Percentiles rank a stretch among this genome's conserved stretches.
Conservation (phyloP, 768 basidiomycete genomes). For the Calocybe gangraenosa region DNA sequence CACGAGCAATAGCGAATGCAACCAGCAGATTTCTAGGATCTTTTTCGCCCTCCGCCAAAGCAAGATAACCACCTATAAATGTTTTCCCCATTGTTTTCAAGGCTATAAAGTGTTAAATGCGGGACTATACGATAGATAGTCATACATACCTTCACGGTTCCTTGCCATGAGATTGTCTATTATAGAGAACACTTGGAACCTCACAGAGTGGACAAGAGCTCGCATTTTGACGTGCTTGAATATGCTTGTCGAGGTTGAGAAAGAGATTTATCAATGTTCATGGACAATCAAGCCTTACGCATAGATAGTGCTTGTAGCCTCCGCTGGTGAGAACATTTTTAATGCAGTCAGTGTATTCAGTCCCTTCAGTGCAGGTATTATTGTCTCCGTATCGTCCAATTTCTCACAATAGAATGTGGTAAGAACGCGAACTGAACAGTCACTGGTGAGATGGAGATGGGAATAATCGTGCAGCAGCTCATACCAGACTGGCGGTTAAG, state of each 20-base stretch:
- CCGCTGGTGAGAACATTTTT: constrained; percentile 58
- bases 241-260: constrained; percentile 41
- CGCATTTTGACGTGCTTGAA: constrained; percentile 80
- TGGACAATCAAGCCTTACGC: constrained; percentile 28
- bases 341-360: constrained; percentile 61
- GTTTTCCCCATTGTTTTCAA: constrained; percentile 67
- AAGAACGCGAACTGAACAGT: constrained; percentile 68
- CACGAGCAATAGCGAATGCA: constrained; percentile 84
- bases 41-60: constrained; percentile 91
- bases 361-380: constrained; percentile 79
- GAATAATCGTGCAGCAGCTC: constrained; percentile 15
- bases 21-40: constrained; percentile 92
- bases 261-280: background rate
- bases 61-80: constrained; percentile 74
- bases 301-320: constrained; percentile 64
- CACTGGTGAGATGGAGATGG: constrained; percentile 9
- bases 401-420: constrained; percentile 82
- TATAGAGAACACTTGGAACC: constrained; percentile 77
- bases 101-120: constrained; percentile 32
- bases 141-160: constrained; percentile 57
- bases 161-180: constrained; percentile 73
- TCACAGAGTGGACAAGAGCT: constrained; percentile 73
- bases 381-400: constrained; percentile 79
- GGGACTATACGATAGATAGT: background rate
- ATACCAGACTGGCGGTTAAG: constrained; percentile 82